Base-by-base conservation (phyloP, 148 eudicot species). In the Amaranthus palmeri region DNA sequence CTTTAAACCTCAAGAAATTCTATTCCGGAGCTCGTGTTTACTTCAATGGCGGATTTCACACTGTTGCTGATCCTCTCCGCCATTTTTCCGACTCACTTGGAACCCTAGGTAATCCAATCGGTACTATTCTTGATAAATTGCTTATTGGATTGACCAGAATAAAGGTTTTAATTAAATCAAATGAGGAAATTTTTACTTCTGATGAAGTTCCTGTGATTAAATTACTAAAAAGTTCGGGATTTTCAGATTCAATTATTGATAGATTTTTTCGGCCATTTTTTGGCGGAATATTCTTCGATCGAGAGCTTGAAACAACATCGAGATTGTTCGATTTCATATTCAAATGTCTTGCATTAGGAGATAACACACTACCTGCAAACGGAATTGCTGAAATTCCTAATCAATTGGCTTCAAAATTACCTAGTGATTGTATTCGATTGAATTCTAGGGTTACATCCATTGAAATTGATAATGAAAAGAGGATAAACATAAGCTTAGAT, bases 211-310 rank as follows among this genome's bases (percentile, higher is more conserved):
- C 70, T 2, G 87, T 87, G 41, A 36, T 90, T 49, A 88, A 88
- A 18, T 56, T 87, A 47, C 59, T 92, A 75, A 84, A 72, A 71
- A 78, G 44, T 6, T 71, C 65, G 3, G 96, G 99, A 1, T 96
- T 92, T 67, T 90, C 97, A 3, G 79, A 83, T 2, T 67, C 77
- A 41, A 82, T 88, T 1, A 49, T 96, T 48, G 92, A 92, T 51
- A 73, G 96, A 11, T 96, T 96, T 64, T 96, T 90, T 50, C 74
- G 96, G 25, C 99, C 97, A 3, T 96, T 96, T 66, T 96, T 96
- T 45, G 97, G 99, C 1, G 99, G 99, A 14, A 84, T 96, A 25
- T 96, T 96, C 81, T 92, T 96, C 66, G 99, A 96, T 45, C 68
- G 57, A 14, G 90, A 90, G 66, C 93, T 96, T 18, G 89, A 87